phyloP scores from a whole-genome alignment of 1,284 basidiomycete genomes.

The Irpex sp. region DNA sequence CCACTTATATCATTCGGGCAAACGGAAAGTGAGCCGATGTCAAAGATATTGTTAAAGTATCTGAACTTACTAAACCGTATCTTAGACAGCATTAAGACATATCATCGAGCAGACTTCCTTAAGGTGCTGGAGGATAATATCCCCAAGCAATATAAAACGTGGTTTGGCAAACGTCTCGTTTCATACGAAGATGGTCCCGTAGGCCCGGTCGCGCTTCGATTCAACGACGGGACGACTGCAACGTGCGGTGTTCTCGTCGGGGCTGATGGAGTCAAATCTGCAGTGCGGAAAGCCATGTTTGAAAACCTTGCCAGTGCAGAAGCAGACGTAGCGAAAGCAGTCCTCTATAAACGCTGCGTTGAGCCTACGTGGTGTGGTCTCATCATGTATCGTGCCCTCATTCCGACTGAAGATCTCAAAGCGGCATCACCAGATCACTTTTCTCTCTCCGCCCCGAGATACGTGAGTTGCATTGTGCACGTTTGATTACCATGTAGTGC shows the following conservation, averaged over 20 bases:
- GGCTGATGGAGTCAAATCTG: slow-evolving; percentile 50
- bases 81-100: background rate
- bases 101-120: slow-evolving; percentile 35
- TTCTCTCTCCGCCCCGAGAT: slow-evolving; percentile 10
- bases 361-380: slow-evolving; percentile 25
- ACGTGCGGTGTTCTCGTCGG: slow-evolving; percentile 62
- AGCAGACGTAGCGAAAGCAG: background rate
- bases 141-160: slow-evolving; percentile 36
- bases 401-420: slow-evolving; percentile 12
- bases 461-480: slow-evolving; percentile 16
- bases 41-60: no score
- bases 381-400: slow-evolving; percentile 23
- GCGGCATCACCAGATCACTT: slow-evolving; percentile 15
- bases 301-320: slow-evolving; percentile 13
- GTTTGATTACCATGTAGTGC: no score
- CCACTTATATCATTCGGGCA: background rate
- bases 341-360: background rate
- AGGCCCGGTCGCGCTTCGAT: slow-evolving; percentile 31
- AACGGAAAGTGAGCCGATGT: background rate
- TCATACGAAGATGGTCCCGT: slow-evolving; percentile 35
- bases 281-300: slow-evolving; percentile 33
- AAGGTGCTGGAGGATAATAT: slow-evolving; percentile 46
- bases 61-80: background rate
- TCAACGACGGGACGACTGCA: slow-evolving; percentile 50
- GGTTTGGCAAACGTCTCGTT: slow-evolving; percentile 45